Conservation (phyloP, 140 eudicot species). For the Erigeron philadelphicus region DNA sequence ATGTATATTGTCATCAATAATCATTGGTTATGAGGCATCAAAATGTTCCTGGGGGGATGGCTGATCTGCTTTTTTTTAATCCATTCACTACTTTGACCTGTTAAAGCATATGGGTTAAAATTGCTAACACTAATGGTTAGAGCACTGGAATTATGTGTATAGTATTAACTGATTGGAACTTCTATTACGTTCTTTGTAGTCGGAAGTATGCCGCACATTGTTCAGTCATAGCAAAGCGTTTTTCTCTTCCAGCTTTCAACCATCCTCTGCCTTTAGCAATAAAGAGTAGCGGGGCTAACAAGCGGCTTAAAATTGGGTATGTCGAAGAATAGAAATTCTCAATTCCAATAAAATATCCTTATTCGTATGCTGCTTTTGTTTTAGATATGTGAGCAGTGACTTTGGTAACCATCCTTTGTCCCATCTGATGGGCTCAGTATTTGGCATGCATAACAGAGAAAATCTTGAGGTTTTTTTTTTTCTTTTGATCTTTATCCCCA, state of each 20-base stretch:
- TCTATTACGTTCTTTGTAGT: conserved; percentile 30
- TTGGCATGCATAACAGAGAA: conserved; percentile 83
- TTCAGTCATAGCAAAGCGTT: conserved; percentile 77
- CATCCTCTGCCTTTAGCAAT: conserved; percentile 69
- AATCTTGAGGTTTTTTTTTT: conserved; percentile 88
- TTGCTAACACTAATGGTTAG: too few relatives aligned
- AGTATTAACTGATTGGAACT: too few relatives aligned
- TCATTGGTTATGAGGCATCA: too few relatives aligned
- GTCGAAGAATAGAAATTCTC: too few relatives aligned
- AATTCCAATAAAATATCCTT: too few relatives aligned
- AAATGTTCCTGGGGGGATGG: too few relatives aligned
- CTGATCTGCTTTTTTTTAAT: too few relatives aligned
- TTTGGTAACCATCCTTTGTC: conserved; percentile 96
- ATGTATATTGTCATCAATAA: too few relatives aligned
- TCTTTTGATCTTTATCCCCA: too few relatives aligned
- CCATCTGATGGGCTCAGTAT: conserved; percentile 94
- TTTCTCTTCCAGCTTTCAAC: conserved; percentile 69
- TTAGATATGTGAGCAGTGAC: conserved; percentile 98
- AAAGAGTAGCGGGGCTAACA: conserved; percentile 62
- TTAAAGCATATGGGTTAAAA: too few relatives aligned
- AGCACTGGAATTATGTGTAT: too few relatives aligned
- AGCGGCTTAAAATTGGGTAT: conserved; percentile 82
- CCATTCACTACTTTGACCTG: too few relatives aligned
- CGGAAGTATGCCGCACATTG: conserved; percentile 94
- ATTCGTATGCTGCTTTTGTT: conserved; percentile 24